Conservation (phyloP, 352 stramenopile species). For the Pseudoperonospora humuli region DNA sequence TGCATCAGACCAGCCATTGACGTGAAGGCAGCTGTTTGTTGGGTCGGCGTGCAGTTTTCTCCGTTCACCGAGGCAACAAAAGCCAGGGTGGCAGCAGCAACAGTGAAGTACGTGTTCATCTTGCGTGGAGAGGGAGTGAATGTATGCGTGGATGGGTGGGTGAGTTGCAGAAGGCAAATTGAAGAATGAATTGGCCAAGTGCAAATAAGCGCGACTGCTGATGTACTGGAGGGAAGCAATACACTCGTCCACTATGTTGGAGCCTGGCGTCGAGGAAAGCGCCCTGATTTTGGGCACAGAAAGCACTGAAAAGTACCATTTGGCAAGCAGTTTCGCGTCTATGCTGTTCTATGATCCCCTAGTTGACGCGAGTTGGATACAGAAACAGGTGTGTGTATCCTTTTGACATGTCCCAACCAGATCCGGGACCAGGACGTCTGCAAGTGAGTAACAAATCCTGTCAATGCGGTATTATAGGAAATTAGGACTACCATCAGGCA, state of each 20-base stretch:
- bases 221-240: too few species aligned
- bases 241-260: too few species aligned
- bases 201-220: constrained; percentile 6
- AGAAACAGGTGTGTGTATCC: constrained; percentile 16
- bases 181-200: constrained; percentile 15
- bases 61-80: constrained; percentile 23
- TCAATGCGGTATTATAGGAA: too few species aligned
- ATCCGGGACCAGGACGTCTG: constrained; percentile 12
- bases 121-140: not conserved
- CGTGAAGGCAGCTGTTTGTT: constrained; percentile 20
- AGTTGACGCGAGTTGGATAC: not conserved
- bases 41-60: constrained; percentile 12
- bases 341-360: constrained; percentile 10
- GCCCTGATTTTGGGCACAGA: not conserved
- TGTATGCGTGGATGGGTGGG: not conserved
- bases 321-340: not conserved
- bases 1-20: constrained; percentile 16
- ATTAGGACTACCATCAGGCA: too few species aligned
- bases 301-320: constrained; percentile 9
- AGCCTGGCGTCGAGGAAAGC: too few species aligned
- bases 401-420: constrained; percentile 16
- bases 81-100: constrained; percentile 19
- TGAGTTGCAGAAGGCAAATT: constrained; percentile 20
- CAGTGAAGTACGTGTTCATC: constrained; percentile 29
- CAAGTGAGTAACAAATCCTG: constrained; percentile 19